Evolutionary conservation across 306 rosid genomes (phyloP).

Genomic region (Vigna mungo): DNA sequence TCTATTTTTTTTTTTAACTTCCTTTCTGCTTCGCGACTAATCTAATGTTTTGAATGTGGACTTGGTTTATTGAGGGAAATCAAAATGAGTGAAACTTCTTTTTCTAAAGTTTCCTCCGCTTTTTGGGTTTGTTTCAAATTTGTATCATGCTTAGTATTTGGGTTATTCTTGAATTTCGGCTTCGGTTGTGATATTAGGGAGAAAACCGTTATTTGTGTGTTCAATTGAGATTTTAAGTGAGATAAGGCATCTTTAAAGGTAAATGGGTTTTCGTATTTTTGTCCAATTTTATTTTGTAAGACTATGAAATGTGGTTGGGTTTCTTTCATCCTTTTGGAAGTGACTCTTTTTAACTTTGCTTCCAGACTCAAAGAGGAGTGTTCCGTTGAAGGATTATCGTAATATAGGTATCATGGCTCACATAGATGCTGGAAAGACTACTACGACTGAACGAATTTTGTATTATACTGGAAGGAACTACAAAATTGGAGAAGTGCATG

Average conservation of each 20-base stretch:
- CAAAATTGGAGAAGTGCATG: constrained; percentile 97
- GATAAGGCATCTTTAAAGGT: not conserved
- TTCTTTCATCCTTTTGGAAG: constrained; percentile 16
- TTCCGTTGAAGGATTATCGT: constrained; percentile 84
- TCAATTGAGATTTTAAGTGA: constrained; percentile 6
- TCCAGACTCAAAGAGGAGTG: constrained; percentile 63
- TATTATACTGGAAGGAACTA: constrained; percentile 93
- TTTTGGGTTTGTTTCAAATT: constrained; percentile 5
- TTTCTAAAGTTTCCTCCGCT: constrained; percentile 5
- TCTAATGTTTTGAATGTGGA: not conserved
- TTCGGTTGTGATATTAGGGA: constrained; percentile 3
- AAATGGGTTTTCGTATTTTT: constrained; percentile 20
- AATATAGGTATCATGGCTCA: constrained; percentile 99
- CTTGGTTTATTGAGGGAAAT: not conserved
- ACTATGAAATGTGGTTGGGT: constrained; percentile 15
- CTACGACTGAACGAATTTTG: constrained; percentile 88
- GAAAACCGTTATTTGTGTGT: constrained; percentile 3
- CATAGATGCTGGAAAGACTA: constrained; percentile 96
- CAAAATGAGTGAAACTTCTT: not conserved
- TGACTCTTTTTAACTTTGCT: constrained; percentile 33
- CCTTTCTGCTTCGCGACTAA: not conserved
- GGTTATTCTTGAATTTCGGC: constrained; percentile 16
- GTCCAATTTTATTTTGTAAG: constrained; percentile 1
- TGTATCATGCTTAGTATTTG: not conserved
- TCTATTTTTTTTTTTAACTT: not conserved